Evolutionary conservation across 2,329 filamentous ascomycete species (phyloP).

Genomic region (Penicillium sp.): DNA sequence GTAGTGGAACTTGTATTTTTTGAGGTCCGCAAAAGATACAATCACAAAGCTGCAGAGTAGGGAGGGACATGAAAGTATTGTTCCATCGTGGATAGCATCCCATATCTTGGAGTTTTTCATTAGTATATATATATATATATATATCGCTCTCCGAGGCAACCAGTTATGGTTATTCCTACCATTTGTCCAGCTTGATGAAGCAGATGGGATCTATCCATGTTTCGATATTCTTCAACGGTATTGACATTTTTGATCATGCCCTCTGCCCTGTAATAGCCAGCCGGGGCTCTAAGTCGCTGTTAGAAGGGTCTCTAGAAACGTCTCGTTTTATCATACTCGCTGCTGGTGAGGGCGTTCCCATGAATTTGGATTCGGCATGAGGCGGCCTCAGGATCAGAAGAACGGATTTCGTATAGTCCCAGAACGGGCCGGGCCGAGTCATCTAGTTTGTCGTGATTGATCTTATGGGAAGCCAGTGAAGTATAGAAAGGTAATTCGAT

Average conservation of each 20-base stretch:
- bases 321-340: conserved; percentile 62
- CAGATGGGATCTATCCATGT: conserved; percentile 73
- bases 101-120: conserved; percentile 67
- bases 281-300: conserved; percentile 55
- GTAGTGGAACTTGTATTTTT: conserved; percentile 97
- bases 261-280: conserved; percentile 75
- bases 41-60: conserved; percentile 84
- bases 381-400: conserved; percentile 65
- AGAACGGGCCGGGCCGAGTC: conserved; percentile 84
- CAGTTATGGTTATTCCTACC: conserved; percentile 47
- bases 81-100: conserved; percentile 95
- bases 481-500: conserved; percentile 95
- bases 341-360: conserved; percentile 77
- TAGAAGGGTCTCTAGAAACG: not conserved
- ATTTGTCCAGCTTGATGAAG: conserved; percentile 75
- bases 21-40: conserved; percentile 90
- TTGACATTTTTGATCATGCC: conserved; percentile 96
- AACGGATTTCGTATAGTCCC: conserved; percentile 82
- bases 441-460: conserved; percentile 95
- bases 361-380: conserved; percentile 89
- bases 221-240: conserved; percentile 89
- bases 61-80: conserved; percentile 91
- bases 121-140: conserved; percentile 14
- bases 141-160: not conserved
- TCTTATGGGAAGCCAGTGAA: conserved; percentile 85